Conservation (phyloP, 1,284 basidiomycete species). For the Coniferiporia weirii region DNA sequence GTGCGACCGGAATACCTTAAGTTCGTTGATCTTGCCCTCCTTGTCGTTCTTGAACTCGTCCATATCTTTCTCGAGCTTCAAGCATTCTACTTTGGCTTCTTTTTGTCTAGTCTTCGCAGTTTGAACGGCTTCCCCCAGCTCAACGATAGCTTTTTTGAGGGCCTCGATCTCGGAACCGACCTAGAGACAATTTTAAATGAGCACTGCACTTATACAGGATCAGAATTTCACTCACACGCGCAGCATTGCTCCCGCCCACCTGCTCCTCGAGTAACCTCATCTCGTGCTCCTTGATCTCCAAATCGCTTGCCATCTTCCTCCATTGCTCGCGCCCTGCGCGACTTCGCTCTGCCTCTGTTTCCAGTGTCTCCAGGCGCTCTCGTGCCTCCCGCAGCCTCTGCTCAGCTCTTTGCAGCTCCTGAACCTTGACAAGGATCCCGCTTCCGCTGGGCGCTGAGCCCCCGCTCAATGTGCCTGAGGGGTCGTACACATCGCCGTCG, state of each 20-base stretch:
- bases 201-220: background rate
- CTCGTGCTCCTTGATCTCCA: conserved; percentile 90
- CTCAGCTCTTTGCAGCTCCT: conserved; percentile 69
- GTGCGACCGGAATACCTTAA: conserved; percentile 59
- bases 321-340: conserved; percentile 64
- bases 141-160: conserved; percentile 60
- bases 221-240: conserved; percentile 55
- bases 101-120: conserved; percentile 74
- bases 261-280: conserved; percentile 81
- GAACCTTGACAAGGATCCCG: conserved; percentile 80
- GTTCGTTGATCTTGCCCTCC: conserved; percentile 92
- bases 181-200: conserved; percentile 34
- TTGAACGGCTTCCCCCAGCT: conserved; percentile 63
- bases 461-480: conserved; percentile 90
- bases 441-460: conserved; percentile 79
- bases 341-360: conserved; percentile 51
- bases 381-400: conserved; percentile 51
- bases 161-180: conserved; percentile 78
- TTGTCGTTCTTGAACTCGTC: conserved; percentile 98
- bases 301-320: conserved; percentile 60
- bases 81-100: conserved; percentile 71
- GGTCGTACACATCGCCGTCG: conserved; percentile 96
- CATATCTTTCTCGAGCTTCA: conserved; percentile 94
- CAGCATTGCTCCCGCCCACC: conserved; percentile 84
- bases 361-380: conserved; percentile 47